Evolutionary conservation across 2,329 filamentous ascomycete genomes (phyloP), one percentile per base, ranked within the genome.

Genomic region (Fusarium sp.): DNA sequence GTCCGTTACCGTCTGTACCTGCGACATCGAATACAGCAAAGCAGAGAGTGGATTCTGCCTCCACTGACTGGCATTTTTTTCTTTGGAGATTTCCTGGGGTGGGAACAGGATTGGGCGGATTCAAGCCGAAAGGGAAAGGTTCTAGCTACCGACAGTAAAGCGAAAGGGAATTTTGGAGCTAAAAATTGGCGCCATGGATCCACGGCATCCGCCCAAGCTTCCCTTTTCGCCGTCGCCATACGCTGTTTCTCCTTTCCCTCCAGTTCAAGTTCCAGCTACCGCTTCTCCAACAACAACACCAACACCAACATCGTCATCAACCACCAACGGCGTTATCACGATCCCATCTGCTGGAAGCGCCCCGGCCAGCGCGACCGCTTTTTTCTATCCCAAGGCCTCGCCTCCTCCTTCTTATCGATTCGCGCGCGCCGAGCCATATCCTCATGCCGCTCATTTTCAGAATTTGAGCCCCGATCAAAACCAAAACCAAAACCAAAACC

Each of bases 131-230:
- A 35, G 18, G 46, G 46, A 49, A 49, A 49, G 39, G 46, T 18
- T 36, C n/a, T 17, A 33, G 31, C 14, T 17, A 33, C 14, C 31
- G 13, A 39, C 13, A 14, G 14, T 40, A 49, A 67, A 54, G 57
- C 51, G 50, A 66, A 63, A 74, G 69, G 60, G 71, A 71, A 31
- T 31, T 31, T 71, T 75, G 64, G 73, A 76, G 75, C 76, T 78
- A 75, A 77, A 76, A 70, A 70, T 76, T 72, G 73, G 72, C 73
- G 73, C 72, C 64, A 73, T 72, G 72, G 72, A 74, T 74, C 72
- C 67, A 72, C 74, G 75, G 67, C 74, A 70, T 65, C 74, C 67
- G 69, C 69, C 71, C 61, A 76, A 77, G 71, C 75, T 75, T 66
- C 75, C 74, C 59, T 76, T 76, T 65, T 70, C 74, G 61, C 73